Percentiles rank a stretch among this genome's conserved stretches.
Evolutionary conservation across 768 basidiomycete species (phyloP).

Genomic region (Suillus spraguei): DNA sequence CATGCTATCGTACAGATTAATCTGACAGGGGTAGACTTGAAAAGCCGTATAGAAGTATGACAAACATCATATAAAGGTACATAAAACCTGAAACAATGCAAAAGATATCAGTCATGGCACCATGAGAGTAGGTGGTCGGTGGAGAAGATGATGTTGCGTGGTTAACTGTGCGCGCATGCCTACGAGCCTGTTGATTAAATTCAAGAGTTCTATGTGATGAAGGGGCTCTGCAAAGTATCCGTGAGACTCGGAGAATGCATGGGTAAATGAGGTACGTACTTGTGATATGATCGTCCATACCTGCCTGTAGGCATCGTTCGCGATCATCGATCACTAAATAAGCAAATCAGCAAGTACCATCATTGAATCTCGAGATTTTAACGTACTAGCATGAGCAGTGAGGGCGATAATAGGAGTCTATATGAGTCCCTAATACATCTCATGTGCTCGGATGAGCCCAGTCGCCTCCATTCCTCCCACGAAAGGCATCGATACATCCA

Average conservation of each 20-base stretch:
- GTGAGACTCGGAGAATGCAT: not conserved
- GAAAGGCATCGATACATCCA: slow-evolving; percentile 98
- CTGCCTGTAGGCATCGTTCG: slow-evolving; percentile 75
- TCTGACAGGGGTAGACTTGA: not conserved
- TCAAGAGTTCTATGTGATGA: slow-evolving; percentile 75
- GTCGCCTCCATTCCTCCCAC: slow-evolving; percentile 99
- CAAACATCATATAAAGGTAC: slow-evolving; percentile 6
- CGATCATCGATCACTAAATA: slow-evolving; percentile 86
- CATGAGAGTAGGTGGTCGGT: slow-evolving; percentile 36
- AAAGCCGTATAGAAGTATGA: not conserved
- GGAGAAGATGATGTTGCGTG: slow-evolving; percentile 32
- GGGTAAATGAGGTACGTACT: slow-evolving; percentile 49
- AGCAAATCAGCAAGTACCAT: slow-evolving; percentile 13
- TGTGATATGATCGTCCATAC: slow-evolving; percentile 83
- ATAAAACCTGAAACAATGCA: not conserved
- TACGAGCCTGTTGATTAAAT: slow-evolving; percentile 80
- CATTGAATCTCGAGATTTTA: not conserved
- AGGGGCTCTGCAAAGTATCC: slow-evolving; percentile 63
- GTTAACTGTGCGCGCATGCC: slow-evolving; percentile 52
- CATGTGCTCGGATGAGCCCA: slow-evolving; percentile 84
- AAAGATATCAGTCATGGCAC: slow-evolving; percentile 16
- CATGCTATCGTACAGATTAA: slow-evolving; percentile 5
- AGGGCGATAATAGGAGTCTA: slow-evolving; percentile 93
- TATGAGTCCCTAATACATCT: slow-evolving; percentile 68
- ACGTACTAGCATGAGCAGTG: slow-evolving; percentile 95